Evolutionary conservation across 176 grass and related monocot genomes (phyloP).

Genomic region (Carex scoparia): DNA sequence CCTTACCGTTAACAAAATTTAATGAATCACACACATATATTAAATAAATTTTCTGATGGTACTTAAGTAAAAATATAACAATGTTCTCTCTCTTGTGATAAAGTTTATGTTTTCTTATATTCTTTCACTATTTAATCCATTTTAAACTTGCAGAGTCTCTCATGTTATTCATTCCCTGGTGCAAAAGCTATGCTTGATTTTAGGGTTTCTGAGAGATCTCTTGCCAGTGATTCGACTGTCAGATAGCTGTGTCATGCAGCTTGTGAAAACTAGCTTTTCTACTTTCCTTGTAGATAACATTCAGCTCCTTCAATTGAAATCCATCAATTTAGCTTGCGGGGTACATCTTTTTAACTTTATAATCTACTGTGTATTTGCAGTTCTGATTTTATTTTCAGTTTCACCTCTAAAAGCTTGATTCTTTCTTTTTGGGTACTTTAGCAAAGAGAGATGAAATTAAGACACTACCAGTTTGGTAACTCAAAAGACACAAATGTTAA

Average conservation of each 20-base stretch:
- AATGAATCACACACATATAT: neutral
- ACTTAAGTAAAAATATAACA: neutral
- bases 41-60: neutral
- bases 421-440: neutral
- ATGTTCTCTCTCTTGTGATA: neutral
- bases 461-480: neutral
- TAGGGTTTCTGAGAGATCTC: slow-evolving; percentile 87
- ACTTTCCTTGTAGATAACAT: slow-evolving; percentile 96
- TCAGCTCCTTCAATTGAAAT: slow-evolving; percentile 93
- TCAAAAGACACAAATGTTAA: neutral
- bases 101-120: slow-evolving; percentile 29
- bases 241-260: slow-evolving; percentile 92
- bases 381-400: slow-evolving; percentile 7
- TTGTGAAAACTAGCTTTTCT: slow-evolving; percentile 97
- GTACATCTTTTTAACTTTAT: slow-evolving; percentile 38
- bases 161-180: slow-evolving; percentile 52
- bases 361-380: slow-evolving; percentile 26
- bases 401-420: slow-evolving; percentile 30
- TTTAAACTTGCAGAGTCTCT: slow-evolving; percentile 56
- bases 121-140: slow-evolving; percentile 2
- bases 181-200: slow-evolving; percentile 96
- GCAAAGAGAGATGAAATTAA: slow-evolving; percentile 12
- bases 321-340: slow-evolving; percentile 75
- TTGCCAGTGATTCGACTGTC: slow-evolving; percentile 68
- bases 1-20: neutral